These are phyloP conservation scores for Candida nemodendra DNA, from an alignment of 805 yeast genomes.

Conservation along the genomic window DNA sequence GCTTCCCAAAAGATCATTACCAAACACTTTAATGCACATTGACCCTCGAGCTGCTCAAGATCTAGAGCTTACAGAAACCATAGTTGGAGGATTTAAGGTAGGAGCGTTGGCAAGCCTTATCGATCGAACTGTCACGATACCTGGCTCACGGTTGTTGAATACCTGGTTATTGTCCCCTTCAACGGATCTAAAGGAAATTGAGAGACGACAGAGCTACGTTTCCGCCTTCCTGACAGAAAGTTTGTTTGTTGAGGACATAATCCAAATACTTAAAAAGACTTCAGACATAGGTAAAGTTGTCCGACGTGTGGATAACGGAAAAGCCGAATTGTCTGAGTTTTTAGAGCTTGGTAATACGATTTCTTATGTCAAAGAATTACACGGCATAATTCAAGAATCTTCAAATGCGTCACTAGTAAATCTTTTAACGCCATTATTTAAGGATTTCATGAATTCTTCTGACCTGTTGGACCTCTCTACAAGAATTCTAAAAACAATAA, in stretches of 20 bases:
- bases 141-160: conserved; percentile 77
- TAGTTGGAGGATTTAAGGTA: conserved; percentile 51
- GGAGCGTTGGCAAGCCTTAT: conserved; percentile 75
- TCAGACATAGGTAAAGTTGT: conserved; percentile 61
- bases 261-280: conserved; percentile 40
- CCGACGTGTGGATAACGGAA: conserved; percentile 50
- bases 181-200: conserved; percentile 54
- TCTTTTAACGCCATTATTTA: conserved; percentile 22
- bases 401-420: conserved; percentile 5
- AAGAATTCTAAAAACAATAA: conserved; percentile 29
- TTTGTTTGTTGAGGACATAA: conserved; percentile 31
- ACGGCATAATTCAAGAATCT: conserved; percentile 13
- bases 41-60: conserved; percentile 79
- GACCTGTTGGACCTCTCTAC: conserved; percentile 23
- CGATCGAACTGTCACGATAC: conserved; percentile 70
- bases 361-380: conserved; percentile 29
- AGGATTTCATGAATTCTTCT: conserved; percentile 12
- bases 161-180: conserved; percentile 85
- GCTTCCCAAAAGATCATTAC: conserved; percentile 58
- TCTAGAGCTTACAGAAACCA: conserved; percentile 64
- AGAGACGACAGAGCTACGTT: conserved; percentile 53
- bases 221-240: conserved; percentile 37
- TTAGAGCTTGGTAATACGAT: conserved; percentile 30
- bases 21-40: conserved; percentile 62
- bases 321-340: conserved; percentile 31